Evolutionary conservation across 176 grass and related monocot species (phyloP), one percentile per base, ranked within the genome.

Genomic region (Elaeis guineensis): DNA sequence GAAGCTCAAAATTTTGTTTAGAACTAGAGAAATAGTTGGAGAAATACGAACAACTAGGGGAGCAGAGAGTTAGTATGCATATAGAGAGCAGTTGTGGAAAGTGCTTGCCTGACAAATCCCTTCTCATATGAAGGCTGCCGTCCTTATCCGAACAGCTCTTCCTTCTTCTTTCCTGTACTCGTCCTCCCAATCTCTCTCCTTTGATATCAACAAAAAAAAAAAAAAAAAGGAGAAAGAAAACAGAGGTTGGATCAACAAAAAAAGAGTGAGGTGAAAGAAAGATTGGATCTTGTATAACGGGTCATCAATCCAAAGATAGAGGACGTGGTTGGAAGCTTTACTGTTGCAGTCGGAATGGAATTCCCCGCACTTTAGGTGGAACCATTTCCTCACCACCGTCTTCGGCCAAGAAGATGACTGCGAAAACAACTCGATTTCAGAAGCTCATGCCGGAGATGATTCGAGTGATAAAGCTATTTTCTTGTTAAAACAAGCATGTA

Each of bases 111-210:
- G 91, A 85, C 65, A 75, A 18, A 72, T 90, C 72, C 52, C 67
- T 81, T 53, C 72, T 64, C 25, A 50, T 74, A 17, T 69, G 73
- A 65, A 83, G 65, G 73, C 73, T 78, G 62, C 74, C 77, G 6
- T 90, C 83, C 63, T 79, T 85, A 72, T 97, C 83, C 5, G 92
- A 97, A 62, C 83, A 97, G 66, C 92, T 90, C 78, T 78, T 90
- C 54, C 83, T 73, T 83, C 83, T 90, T 75, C 49, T 44, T 44
- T 44, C 25, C 54, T 67, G 32, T 14, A 55, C 69, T 7, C n/a
- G n/a, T n/a, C 49, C 51, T 19, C 63, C 39, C 28, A 72, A 72
- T 4, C 58, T 77, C 19, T 75, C 72, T 14, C 50, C 84, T 85
- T 63, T 35, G 9, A 35, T 35, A 35, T 35, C 30, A 0, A 35